Conservation (phyloP, 1,139 yeast genomes). For the Suhomyces bribrorum region DNA sequence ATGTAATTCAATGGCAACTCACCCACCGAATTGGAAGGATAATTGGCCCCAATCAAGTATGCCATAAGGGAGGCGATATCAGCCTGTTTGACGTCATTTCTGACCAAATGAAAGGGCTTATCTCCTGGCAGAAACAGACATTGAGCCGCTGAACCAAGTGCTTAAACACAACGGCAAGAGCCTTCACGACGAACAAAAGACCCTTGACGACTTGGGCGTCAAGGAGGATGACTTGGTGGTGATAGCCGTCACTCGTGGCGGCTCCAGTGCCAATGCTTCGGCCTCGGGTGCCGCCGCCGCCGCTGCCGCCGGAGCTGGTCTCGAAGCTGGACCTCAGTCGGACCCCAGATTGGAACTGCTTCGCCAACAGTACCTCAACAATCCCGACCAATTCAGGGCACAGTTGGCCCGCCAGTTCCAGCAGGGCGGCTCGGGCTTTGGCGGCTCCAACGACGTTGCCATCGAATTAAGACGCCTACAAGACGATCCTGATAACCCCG, state of each 20-base stretch:
- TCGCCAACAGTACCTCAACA: conserved; percentile 48
- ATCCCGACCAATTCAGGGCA: conserved; percentile 38
- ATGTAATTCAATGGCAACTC: conserved; percentile 80
- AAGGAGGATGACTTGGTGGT: conserved; percentile 61
- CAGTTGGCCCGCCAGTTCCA: conserved; percentile 30
- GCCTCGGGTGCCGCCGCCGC: conserved; percentile 14
- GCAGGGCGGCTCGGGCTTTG: conserved; percentile 5
- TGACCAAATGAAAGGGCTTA: conserved; percentile 74
- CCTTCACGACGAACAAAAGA: conserved; percentile 33
- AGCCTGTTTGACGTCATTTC: conserved; percentile 59
- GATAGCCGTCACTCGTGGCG: conserved; percentile 19
- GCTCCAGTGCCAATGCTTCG: neutral
- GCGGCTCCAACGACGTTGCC: conserved; percentile 23
- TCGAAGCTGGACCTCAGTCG: conserved; percentile 14
- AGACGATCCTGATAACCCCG: conserved; percentile 73
- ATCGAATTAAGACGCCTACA: conserved; percentile 53
- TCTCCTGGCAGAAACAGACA: conserved; percentile 70
- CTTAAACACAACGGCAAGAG: conserved; percentile 49
- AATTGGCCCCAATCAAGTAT: conserved; percentile 82
- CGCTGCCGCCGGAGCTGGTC: conserved; percentile 16
- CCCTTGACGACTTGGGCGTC: conserved; percentile 50
- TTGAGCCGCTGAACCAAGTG: conserved; percentile 49
- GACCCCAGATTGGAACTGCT: conserved; percentile 46
- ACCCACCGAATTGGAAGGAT: conserved; percentile 94
- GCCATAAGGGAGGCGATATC: conserved; percentile 88